Percentiles rank a stretch among this genome's conserved stretches.
These are phyloP conservation scores for Naumovozyma castellii DNA, from an alignment of 805 yeast genomes.

Conservation along the genomic window DNA sequence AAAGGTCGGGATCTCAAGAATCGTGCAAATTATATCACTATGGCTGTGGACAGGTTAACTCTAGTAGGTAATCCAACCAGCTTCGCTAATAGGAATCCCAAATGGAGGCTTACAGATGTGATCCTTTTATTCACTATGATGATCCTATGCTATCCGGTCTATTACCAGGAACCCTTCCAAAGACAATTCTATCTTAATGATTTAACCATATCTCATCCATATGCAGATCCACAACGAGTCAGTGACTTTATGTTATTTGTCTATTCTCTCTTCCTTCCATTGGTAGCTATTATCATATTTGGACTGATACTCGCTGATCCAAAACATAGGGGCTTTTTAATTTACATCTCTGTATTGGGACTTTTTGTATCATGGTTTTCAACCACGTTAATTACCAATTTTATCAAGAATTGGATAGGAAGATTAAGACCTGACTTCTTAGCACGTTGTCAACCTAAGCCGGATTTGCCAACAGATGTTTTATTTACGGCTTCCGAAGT, in stretches of 20 bases:
- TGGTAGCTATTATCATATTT: slow-evolving; percentile 29
- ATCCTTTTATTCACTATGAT: slow-evolving; percentile 26
- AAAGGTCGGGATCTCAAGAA: too few relatives aligned
- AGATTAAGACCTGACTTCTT: slow-evolving; percentile 88
- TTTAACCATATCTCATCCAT: slow-evolving; percentile 71
- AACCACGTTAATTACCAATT: slow-evolving; percentile 58
- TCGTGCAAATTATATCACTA: slow-evolving; percentile 2
- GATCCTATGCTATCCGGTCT: slow-evolving; percentile 28
- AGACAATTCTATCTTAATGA: slow-evolving; percentile 73
- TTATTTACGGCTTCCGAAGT: slow-evolving; percentile 55
- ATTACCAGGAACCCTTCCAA: slow-evolving; percentile 50
- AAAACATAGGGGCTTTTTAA: slow-evolving; percentile 47
- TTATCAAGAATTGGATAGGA: slow-evolving; percentile 76
- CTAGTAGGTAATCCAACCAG: slow-evolving; percentile 15
- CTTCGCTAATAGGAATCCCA: slow-evolving; percentile 15
- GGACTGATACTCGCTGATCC: slow-evolving; percentile 32
- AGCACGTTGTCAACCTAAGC: slow-evolving; percentile 68
- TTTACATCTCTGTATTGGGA: slow-evolving; percentile 61
- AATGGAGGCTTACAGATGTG: slow-evolving; percentile 35
- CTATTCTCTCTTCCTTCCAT: slow-evolving; percentile 47
- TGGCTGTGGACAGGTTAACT: slow-evolving; percentile 19
- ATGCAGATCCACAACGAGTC: slow-evolving; percentile 66
- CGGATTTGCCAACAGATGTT: slow-evolving; percentile 45
- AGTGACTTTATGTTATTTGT: slow-evolving; percentile 43
- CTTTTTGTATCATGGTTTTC: slow-evolving; percentile 48